Percentiles rank a stretch among this genome's conserved stretches.
Evolutionary conservation across 495 filamentous ascomycete species (phyloP).

Genomic region (Aspergillus heteromorphus): DNA sequence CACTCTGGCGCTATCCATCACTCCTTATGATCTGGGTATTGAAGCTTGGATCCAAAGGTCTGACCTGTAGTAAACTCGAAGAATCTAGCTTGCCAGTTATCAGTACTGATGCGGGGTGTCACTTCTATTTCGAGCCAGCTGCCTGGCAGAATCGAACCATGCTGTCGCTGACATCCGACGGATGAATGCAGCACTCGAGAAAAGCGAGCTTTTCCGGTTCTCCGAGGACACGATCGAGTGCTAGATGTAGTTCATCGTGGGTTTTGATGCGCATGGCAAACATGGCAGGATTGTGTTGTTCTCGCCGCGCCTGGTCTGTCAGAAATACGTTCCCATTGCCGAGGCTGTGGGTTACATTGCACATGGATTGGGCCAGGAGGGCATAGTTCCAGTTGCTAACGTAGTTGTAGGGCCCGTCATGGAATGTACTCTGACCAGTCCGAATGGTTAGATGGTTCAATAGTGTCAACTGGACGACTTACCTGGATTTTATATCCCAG

Average conservation of each 20-base stretch:
- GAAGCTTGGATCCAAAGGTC: no score
- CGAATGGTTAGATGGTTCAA: background rate
- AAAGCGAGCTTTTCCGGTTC: slow-evolving; percentile 8
- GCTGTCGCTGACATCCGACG: slow-evolving; percentile 4
- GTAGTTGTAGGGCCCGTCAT: slow-evolving; percentile 14
- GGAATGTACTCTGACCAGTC: background rate
- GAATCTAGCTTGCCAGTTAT: no score
- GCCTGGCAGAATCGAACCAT: background rate
- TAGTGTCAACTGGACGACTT: no score
- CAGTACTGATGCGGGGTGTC: no score
- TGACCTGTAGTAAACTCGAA: no score
- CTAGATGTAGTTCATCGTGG: background rate
- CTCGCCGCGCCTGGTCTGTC: background rate
- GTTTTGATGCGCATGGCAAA: slow-evolving; percentile 8
- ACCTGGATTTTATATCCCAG: slow-evolving; percentile 59
- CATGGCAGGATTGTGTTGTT: background rate
- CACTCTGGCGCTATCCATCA: no score
- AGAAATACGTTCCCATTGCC: background rate
- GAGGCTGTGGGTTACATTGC: background rate
- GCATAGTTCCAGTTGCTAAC: slow-evolving; percentile 14
- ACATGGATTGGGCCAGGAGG: background rate
- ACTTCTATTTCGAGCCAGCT: background rate
- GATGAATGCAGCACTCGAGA: slow-evolving; percentile 14
- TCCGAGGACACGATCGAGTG: background rate
- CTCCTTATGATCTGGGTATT: no score